phyloP scores from a whole-genome alignment of 352 stramenopile species.

The Globisporangium carolinianum region DNA sequence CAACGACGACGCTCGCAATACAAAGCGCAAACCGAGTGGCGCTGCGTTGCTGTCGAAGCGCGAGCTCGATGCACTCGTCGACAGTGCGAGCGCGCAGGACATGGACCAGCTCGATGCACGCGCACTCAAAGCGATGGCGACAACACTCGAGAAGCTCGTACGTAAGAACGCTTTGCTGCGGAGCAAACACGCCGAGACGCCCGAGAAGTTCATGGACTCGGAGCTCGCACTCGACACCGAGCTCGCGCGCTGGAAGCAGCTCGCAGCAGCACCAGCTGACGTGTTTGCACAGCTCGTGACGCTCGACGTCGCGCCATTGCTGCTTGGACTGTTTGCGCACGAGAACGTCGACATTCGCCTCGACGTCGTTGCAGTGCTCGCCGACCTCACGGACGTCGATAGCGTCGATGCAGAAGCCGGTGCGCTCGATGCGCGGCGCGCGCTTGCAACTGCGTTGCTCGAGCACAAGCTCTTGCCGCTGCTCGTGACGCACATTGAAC shows the following conservation, averaged over 20 bases:
- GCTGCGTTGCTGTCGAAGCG: conserved; percentile 15
- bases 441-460: conserved; percentile 49
- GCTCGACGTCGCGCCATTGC: conserved; percentile 48
- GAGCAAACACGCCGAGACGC: conserved; percentile 71
- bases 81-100: conserved; percentile 32
- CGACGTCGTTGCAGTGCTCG: conserved; percentile 43
- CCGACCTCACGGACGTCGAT: conserved; percentile 71
- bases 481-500: conserved; percentile 38
- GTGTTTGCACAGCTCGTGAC: conserved; percentile 51
- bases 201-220: conserved; percentile 78
- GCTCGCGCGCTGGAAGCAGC: conserved; percentile 41
- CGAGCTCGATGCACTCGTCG: conserved; percentile 40
- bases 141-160: conserved; percentile 63
- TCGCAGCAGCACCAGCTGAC: conserved; percentile 58
- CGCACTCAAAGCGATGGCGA: conserved; percentile 61
- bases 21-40: conserved; percentile 2
- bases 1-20: background rate
- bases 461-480: conserved; percentile 51
- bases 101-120: conserved; percentile 57
- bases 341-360: conserved; percentile 76
- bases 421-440: conserved; percentile 29
- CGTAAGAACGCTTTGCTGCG: conserved; percentile 73
- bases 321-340: conserved; percentile 76
- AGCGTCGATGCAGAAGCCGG: conserved; percentile 20
- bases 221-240: conserved; percentile 65